Evolutionary conservation across 2,329 filamentous ascomycete species (phyloP), one percentile per base, ranked within the genome.

Genomic region (Teratosphaeria pseudoeucalypti): DNA sequence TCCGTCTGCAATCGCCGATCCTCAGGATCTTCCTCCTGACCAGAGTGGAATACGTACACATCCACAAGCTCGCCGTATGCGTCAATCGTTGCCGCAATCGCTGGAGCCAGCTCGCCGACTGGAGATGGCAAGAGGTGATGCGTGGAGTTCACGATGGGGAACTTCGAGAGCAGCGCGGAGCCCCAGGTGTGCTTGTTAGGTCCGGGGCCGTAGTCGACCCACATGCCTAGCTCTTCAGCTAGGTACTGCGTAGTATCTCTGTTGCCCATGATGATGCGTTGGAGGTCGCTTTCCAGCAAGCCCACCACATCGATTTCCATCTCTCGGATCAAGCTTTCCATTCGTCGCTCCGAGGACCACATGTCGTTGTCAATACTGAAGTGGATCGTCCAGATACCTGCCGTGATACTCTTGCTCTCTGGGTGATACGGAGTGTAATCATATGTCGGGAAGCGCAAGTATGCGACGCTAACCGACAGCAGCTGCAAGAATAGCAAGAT

Each of bases 151-250:
- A 99, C 75, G 68, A 99, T 99, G 3, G 94, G 94, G 78, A 97
- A 99, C 72, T 97, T 97, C 67, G 91, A 96, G 3, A 99, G 82
- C 53, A 99, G 80, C 26, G 92, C 94, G 10, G 87, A 85, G 57
- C 94, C 94, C 94, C 94, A 99, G 0, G 94, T 99, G 77, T 99
- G 94, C 78, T 97, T 99, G 82, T 99, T 96, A 6, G 94, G 94
- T 1, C 94, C 94, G 34, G 94, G 94, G 58, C 94, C 94, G 70
- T 91, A 96, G 77, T 99, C 94, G 56, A 95, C 92, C 71, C 96
- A 99, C 94, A 99, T 99, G 67, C 94, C 94, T 11, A 99, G 82
- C 66, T 99, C 92, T 73, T 97, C 92, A 23, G 94, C 92, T 9
- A 99, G 82, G 75, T 90, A 95, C 72, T 97, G 94, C 1, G 94